These are phyloP conservation scores for Coniochaeta ligniaria DNA, from an alignment of 2,329 filamentous ascomycete genomes.

Conservation along the genomic window DNA sequence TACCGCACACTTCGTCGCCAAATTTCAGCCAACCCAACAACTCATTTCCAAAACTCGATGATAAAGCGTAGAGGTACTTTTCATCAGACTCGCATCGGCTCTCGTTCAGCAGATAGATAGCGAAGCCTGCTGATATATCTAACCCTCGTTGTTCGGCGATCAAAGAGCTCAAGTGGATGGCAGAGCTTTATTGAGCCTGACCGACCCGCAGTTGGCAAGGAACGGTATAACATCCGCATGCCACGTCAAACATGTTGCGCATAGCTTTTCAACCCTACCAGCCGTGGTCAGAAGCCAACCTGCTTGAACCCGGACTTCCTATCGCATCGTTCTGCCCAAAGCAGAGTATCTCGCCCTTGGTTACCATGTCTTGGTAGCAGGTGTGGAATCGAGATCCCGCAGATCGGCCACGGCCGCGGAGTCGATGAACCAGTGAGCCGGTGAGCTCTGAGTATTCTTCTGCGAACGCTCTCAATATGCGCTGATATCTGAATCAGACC, in stretches of 20 bases:
- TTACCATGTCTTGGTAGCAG: no score
- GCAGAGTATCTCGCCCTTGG: no score
- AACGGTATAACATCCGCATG: neutral
- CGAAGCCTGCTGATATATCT: neutral
- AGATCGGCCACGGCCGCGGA: no score
- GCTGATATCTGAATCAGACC: neutral
- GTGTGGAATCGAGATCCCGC: no score
- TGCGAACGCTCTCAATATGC: no score
- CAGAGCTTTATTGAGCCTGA: neutral
- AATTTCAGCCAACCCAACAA: neutral
- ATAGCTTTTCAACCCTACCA: neutral
- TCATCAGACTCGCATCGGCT: neutral
- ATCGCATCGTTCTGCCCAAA: no score
- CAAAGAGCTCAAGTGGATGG: neutral
- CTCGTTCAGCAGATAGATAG: neutral
- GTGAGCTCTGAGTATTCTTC: no score
- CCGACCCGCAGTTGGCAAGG: neutral
- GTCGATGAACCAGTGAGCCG: no score
- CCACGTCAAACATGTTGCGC: neutral
- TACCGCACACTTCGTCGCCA: neutral
- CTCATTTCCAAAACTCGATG: neutral
- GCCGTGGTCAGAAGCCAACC: neutral
- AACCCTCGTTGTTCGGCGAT: neutral
- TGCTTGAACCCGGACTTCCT: no score
- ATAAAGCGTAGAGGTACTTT: neutral